Percentiles rank a stretch among this genome's conserved stretches.
These are phyloP conservation scores for Podospora tetraspora DNA, from an alignment of 495 filamentous ascomycete genomes.

Conservation along the genomic window DNA sequence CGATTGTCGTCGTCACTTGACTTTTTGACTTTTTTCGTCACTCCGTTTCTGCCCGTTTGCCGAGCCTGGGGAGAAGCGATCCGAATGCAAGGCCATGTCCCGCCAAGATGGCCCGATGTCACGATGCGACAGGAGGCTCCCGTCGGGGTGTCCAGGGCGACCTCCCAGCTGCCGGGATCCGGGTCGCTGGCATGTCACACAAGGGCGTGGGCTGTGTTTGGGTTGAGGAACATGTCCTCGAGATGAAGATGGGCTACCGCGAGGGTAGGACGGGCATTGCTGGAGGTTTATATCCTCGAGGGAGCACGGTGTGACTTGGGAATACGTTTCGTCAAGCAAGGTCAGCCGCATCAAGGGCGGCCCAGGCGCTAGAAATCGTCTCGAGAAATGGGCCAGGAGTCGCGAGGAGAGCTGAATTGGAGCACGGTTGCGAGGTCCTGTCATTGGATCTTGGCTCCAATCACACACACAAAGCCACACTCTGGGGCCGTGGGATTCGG, in stretches of 20 bases:
- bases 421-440: neutral
- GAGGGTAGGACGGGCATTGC: neutral
- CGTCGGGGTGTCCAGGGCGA: neutral
- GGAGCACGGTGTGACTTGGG: neutral
- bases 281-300: neutral
- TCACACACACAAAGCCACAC: neutral
- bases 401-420: neutral
- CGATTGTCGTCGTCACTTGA: neutral
- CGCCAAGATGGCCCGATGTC: neutral
- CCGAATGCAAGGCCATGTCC: neutral
- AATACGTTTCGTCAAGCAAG: no score
- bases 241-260: neutral
- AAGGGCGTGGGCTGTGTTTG: neutral
- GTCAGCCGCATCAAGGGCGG: neutral
- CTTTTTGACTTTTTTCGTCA: neutral
- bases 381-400: neutral
- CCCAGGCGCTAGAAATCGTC: neutral
- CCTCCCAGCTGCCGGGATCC: neutral
- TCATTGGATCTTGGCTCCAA: neutral
- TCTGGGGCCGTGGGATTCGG: neutral
- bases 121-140: neutral
- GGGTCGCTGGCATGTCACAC: neutral
- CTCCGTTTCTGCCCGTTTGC: neutral
- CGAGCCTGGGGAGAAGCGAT: neutral
- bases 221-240: neutral